Base-by-base conservation (phyloP, 257 asterid genomes). In the Solanum phureja region DNA sequence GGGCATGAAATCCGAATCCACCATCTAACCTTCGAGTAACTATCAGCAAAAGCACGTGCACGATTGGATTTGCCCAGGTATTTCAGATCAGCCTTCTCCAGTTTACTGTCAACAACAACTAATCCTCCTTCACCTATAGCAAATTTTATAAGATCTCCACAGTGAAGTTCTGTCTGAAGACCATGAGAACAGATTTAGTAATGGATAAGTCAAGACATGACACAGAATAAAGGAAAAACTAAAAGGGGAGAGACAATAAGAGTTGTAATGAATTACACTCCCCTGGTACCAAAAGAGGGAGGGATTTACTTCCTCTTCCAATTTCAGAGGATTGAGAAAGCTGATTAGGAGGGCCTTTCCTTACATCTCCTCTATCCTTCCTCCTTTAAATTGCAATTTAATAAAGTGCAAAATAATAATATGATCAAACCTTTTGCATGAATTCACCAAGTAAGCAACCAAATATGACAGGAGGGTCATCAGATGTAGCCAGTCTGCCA, bases 41-140 rank as follows among this genome's bases (percentile, higher is more conserved):
- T 94, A 92, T 97, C 99, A 16, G 99, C 98, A 89, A 96, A 95
- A 38, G 95, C 92, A 88, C 98, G 96, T 18, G 95, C 93, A 35
- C 98, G 98, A 85, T 96, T 96, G 87, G 97, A 85, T 91, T 94
- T 95, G 42, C 95, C 98, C 5, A 94, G 87, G 90, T 94, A 96
- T 42, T 93, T 94, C 89, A 97, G 88, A 91, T 97, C 99, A 73
- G 97, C 99, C 89, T 87, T 94, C 94, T 91, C 98, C 89, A 96
- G 87, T 88, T 92, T 93, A 44, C 99, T 95, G 42, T 96, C 97
- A 74, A 89, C 89, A 87, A 94, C 93, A 88, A 72, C 83, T 88
- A 96, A 90, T 24, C 97, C 96, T 16, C 95, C 95, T 87, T 91
- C 91, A 34, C 86, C 90, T 77, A 96, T 88, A 49, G 98, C 87